Conservation (phyloP, 73 alveolate genomes). For the Blepharisma japonicum region DNA sequence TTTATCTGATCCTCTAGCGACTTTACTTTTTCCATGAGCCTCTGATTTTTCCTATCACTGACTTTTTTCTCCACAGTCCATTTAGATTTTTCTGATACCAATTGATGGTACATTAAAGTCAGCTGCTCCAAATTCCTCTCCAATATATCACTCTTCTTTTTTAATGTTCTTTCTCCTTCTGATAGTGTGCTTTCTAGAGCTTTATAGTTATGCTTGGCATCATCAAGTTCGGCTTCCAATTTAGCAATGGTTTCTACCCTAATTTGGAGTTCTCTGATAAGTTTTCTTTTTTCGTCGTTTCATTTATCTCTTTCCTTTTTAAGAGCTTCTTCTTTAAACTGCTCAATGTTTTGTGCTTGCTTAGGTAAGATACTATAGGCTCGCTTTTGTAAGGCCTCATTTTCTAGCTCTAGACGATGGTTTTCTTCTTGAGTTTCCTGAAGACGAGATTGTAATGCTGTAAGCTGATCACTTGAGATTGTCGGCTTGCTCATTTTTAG, state of each 20-base stretch:
- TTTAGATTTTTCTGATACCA: background rate
- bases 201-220: background rate
- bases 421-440: background rate
- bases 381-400: background rate
- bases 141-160: background rate
- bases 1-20: background rate
- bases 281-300: conserved; percentile 9
- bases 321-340: conserved; percentile 7
- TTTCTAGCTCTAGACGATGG: background rate
- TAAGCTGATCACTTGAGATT: background rate
- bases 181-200: conserved; percentile 2
- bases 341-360: background rate
- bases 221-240: conserved; percentile 28
- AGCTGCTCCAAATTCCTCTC: conserved; percentile 36
- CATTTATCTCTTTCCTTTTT: conserved; percentile 13
- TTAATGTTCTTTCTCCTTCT: conserved; percentile 27
- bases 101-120: conserved; percentile 31
- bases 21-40: conserved; percentile 17
- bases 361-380: background rate
- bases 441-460: background rate
- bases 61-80: conserved; percentile 18
- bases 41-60: conserved; percentile 15
- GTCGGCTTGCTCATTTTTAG: background rate
- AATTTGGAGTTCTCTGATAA: conserved; percentile 18
- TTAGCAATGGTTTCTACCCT: background rate